Percentiles rank a stretch among this genome's conserved stretches.
phyloP scores from a whole-genome alignment of 139 green algal species.

The Nannochloris sp. region DNA sequence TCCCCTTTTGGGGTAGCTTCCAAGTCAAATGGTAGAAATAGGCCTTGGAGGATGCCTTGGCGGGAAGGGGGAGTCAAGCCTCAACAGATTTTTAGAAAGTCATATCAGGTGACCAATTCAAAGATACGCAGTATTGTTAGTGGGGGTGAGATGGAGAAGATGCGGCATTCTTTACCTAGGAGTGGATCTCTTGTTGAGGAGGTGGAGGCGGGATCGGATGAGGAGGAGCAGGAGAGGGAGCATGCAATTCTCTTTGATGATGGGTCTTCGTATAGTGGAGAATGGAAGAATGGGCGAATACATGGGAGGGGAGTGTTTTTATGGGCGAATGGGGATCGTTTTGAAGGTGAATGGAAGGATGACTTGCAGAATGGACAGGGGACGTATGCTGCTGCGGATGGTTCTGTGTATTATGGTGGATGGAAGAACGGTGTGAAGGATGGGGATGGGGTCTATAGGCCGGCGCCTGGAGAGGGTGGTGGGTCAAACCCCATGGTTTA shows the following conservation, averaged over 20 bases:
- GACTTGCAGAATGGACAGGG: slow-evolving; percentile 51
- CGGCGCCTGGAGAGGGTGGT: slow-evolving; percentile 1
- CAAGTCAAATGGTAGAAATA: no score
- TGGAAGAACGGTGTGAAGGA: slow-evolving; percentile 56
- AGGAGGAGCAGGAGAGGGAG: slow-evolving; percentile 4
- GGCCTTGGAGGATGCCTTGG: no score
- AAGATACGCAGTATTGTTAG: no score
- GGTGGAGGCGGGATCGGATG: background rate
- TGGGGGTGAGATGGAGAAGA: no score
- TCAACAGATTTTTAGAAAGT: no score
- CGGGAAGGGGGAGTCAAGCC: no score
- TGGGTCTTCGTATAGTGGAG: slow-evolving; percentile 20
- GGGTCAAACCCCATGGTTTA: background rate
- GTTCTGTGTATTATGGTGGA: slow-evolving; percentile 44
- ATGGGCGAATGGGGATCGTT: slow-evolving; percentile 46
- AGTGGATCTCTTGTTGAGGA: slow-evolving; percentile 7
- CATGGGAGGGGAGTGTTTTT: slow-evolving; percentile 52
- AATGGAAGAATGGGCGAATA: slow-evolving; percentile 39
- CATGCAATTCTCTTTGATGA: slow-evolving; percentile 15
- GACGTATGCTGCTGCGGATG: slow-evolving; percentile 40
- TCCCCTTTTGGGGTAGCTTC: no score
- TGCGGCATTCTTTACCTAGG: no score
- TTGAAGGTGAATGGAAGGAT: slow-evolving; percentile 63
- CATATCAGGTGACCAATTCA: no score
- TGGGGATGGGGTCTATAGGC: slow-evolving; percentile 44